Evolutionary conservation across 305 asterid genomes (phyloP), one percentile per base, ranked within the genome.

Genomic region (Fraxinus xanthoxyloides): DNA sequence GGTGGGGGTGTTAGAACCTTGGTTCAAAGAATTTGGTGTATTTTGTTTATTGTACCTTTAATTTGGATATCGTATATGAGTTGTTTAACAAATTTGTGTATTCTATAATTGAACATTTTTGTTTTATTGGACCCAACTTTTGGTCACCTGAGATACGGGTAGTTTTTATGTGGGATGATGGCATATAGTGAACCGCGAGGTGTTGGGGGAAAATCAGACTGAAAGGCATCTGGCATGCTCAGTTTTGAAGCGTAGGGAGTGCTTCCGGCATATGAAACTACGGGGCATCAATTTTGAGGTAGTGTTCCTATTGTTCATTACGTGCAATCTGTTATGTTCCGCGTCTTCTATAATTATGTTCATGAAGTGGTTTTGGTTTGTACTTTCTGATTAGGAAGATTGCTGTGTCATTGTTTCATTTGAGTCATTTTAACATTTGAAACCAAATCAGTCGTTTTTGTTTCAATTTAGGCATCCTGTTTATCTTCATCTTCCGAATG

Each of bases 41-140:
- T 84, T 73, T 80, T 69, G 79, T 79, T 81, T 61, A 36, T 79
- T 85, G 82, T 86, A 83, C 56, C 90, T 83, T 89, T 83, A 28
- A 46, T 78, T 88, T 88, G 84, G n/a, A 76, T 86, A 78, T 76
- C 34, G 54, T 56, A 56, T 82, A 75, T 81, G 85, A 89, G 79
- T 76, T 86, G 83, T 63, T 75, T 30, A 81, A 80, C 81, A 74
- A 54, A 75, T 82, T 83, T 82, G 79, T 82, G 88, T 83, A 84
- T 83, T 84, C 79, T 46, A 82, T 84, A 82, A 77, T 83, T 77
- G 38, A 40, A 80, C 87, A n/a, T 82, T 73, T 63, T 70, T 46
- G 80, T 76, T 69, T 69, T 9, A 69, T 15, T 69, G 23, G 75
- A 69, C 40, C 23, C 9, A 13, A 26, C 13, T 28, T 69, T 30